phyloP scores from a whole-genome alignment of 1,284 basidiomycete genomes.

The Trametes hirsuta region DNA sequence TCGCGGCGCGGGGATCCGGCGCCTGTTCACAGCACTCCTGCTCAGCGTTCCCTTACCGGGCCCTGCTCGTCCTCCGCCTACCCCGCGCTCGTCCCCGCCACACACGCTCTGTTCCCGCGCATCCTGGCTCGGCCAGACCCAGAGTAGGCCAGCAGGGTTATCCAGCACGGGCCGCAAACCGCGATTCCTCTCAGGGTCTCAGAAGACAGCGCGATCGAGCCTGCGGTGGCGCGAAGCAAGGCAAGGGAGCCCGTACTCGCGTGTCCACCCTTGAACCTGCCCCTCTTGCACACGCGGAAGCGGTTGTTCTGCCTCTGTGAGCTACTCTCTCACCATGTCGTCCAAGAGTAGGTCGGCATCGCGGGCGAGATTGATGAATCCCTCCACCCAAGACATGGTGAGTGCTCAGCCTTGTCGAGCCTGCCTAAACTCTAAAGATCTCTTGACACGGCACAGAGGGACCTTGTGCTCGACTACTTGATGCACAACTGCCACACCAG shows the following conservation, averaged over 20 bases:
- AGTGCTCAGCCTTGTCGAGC: background rate
- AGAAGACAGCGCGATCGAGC: background rate
- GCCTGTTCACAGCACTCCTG: background rate
- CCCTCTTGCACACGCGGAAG: background rate
- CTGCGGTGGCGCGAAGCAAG: conserved; percentile 3
- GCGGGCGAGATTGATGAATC: conserved; percentile 18
- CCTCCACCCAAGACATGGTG: conserved; percentile 28
- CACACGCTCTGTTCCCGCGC: background rate
- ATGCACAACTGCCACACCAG: conserved; percentile 72
- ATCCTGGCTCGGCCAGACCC: background rate
- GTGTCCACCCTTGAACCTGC: background rate
- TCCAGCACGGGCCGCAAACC: background rate
- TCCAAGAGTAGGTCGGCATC: conserved; percentile 8
- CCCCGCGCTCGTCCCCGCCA: conserved; percentile 1
- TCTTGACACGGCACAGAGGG: conserved; percentile 46
- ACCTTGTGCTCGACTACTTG: conserved; percentile 83
- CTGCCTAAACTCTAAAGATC: background rate
- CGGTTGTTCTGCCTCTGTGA: background rate
- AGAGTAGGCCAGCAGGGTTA: too few species aligned
- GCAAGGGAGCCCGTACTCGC: conserved; percentile 1
- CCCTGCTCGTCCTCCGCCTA: background rate
- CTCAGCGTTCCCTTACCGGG: background rate
- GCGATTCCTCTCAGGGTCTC: background rate
- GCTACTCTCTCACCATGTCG: conserved; percentile 9
- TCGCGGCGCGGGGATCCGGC: background rate